Percentiles rank a stretch among this genome's conserved stretches.
phyloP scores from a whole-genome alignment of 2,329 filamentous ascomycete species.

The Fusarium begoniae region DNA sequence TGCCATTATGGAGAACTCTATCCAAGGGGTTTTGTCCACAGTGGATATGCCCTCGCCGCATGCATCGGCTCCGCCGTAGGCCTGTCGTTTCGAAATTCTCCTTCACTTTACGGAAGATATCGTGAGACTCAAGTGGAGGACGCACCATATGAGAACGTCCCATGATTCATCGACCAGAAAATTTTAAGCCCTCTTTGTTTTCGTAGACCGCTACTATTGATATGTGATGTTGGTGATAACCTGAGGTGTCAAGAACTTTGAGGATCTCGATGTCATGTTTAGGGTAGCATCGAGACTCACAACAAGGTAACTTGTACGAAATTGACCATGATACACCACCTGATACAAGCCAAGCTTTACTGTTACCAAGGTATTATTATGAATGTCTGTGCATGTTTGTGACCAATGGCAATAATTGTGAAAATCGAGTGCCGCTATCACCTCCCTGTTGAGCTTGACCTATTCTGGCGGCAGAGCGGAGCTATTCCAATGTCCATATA shows the following conservation, averaged over 20 bases:
- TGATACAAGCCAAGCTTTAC: slow-evolving; percentile 2
- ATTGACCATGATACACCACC: not conserved
- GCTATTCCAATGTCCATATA: slow-evolving; percentile 26
- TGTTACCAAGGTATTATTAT: not conserved
- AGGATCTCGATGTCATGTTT: not conserved
- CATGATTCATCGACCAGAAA: slow-evolving; percentile 23
- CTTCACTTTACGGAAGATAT: slow-evolving; percentile 6
- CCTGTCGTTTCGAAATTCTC: not conserved
- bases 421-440: slow-evolving; percentile 17
- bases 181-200: not conserved
- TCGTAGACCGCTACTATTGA: slow-evolving; percentile 3
- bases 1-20: slow-evolving; percentile 12
- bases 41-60: slow-evolving; percentile 16
- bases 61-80: slow-evolving; percentile 26
- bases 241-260: not conserved
- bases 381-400: slow-evolving; percentile 21
- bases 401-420: slow-evolving; percentile 11
- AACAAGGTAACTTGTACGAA: not conserved
- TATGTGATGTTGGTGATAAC: not conserved
- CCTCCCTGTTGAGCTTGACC: slow-evolving; percentile 13
- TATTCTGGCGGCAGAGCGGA: slow-evolving; percentile 20
- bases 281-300: slow-evolving; percentile 15
- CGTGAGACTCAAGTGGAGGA: slow-evolving; percentile 13
- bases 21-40: slow-evolving; percentile 24
- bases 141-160: not conserved